phyloP scores from a whole-genome alignment of 768 basidiomycete species.

The Hericium coralloides region DNA sequence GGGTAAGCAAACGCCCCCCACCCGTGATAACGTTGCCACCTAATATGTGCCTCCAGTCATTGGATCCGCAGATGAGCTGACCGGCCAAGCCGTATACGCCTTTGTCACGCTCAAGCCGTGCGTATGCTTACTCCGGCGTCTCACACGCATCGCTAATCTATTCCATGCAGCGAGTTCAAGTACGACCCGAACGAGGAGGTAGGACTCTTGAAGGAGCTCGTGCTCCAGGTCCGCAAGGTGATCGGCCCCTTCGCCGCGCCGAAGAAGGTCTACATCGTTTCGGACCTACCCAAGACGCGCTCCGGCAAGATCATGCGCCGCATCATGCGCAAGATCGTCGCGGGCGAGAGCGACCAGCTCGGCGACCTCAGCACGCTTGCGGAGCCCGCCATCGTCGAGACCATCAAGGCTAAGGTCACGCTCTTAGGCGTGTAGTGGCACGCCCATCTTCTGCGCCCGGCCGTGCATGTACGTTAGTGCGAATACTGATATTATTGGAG shows the following conservation, averaged over 20 bases:
- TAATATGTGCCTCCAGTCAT: slow-evolving; percentile 39
- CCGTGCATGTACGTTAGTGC: too few species aligned
- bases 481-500: too few species aligned
- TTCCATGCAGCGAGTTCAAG: slow-evolving; percentile 56
- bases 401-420: slow-evolving; percentile 75
- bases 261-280: slow-evolving; percentile 80
- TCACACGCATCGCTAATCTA: background rate
- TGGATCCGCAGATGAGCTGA: slow-evolving; percentile 78
- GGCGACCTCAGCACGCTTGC: slow-evolving; percentile 93
- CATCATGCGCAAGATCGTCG: slow-evolving; percentile 93
- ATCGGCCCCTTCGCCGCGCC: slow-evolving; percentile 98
- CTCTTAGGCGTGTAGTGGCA: background rate
- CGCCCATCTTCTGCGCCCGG: background rate
- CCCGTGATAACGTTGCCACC: slow-evolving; percentile 1
- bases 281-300: slow-evolving; percentile 89
- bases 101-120: slow-evolving; percentile 94
- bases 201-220: slow-evolving; percentile 74
- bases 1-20: slow-evolving; percentile 23
- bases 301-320: slow-evolving; percentile 97
- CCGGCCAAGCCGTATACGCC: slow-evolving; percentile 89
- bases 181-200: slow-evolving; percentile 65
- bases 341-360: slow-evolving; percentile 89
- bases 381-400: slow-evolving; percentile 79
- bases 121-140: slow-evolving; percentile 21
- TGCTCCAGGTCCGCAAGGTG: slow-evolving; percentile 92